Conservation (phyloP, 2,329 filamentous ascomycete species). For the Capronia epimyces region DNA sequence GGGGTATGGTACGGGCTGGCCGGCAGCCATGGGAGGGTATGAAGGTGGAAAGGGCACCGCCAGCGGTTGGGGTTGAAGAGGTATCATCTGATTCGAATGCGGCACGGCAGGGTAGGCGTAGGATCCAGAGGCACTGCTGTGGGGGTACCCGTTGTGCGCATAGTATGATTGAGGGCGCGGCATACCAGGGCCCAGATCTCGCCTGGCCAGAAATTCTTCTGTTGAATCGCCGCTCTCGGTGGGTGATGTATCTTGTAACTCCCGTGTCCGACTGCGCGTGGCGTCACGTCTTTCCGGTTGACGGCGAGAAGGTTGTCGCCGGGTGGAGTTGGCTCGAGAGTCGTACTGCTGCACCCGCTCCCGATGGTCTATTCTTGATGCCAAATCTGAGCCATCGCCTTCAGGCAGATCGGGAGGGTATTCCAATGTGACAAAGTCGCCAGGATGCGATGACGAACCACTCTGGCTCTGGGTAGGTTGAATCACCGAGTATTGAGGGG, state of each 20-base stretch:
- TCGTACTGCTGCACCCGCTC: slow-evolving; percentile 19
- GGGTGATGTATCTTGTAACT: slow-evolving; percentile 22
- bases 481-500: slow-evolving; percentile 26
- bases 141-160: slow-evolving; percentile 35
- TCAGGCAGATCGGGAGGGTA: slow-evolving; percentile 41
- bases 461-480: slow-evolving; percentile 25
- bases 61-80: slow-evolving; percentile 22
- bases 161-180: slow-evolving; percentile 28
- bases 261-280: slow-evolving; percentile 16
- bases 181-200: slow-evolving; percentile 22
- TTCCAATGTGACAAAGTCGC: slow-evolving; percentile 28
- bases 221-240: slow-evolving; percentile 60
- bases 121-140: slow-evolving; percentile 39
- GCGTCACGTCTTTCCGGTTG: slow-evolving; percentile 45
- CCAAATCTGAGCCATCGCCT: slow-evolving; percentile 43
- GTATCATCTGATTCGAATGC: slow-evolving; percentile 24
- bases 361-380: slow-evolving; percentile 27
- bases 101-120: slow-evolving; percentile 32
- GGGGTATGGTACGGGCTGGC: slow-evolving; percentile 20
- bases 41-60: slow-evolving; percentile 18
- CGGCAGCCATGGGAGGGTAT: slow-evolving; percentile 14
- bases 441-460: slow-evolving; percentile 27
- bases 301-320: slow-evolving; percentile 37
- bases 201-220: slow-evolving; percentile 52
- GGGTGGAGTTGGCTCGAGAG: slow-evolving; percentile 33